Percentiles rank a stretch among this genome's conserved stretches.
Evolutionary conservation across 345 rosid genomes (phyloP).

Genomic region (Iberis pinnata): DNA sequence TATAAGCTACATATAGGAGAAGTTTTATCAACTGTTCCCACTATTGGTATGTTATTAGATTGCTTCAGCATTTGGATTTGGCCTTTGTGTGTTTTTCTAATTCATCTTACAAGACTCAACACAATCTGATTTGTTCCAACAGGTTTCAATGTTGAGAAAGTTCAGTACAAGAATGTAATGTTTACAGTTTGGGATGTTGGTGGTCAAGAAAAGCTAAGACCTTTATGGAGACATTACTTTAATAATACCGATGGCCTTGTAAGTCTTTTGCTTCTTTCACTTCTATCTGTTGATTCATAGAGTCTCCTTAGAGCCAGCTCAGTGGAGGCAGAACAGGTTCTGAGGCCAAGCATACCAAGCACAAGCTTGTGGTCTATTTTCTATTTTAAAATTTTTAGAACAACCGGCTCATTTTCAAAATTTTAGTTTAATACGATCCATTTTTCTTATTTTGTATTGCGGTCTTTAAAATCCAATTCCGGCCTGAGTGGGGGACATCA

Average conservation of each 20-base stretch:
- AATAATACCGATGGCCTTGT: constrained; percentile 98
- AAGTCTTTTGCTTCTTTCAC: constrained; percentile 7
- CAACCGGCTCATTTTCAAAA: no score
- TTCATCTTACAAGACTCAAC: no score
- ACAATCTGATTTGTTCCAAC: constrained; percentile 22
- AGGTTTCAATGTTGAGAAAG: constrained; percentile 99
- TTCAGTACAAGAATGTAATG: constrained; percentile 94
- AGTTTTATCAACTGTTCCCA: constrained; percentile 94
- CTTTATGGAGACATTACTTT: constrained; percentile 99
- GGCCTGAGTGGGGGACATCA: no score
- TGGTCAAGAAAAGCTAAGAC: constrained; percentile 95
- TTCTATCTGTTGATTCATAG: not conserved
- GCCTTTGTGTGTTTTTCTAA: not conserved
- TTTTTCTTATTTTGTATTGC: no score
- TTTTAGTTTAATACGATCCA: no score
- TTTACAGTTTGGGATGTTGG: constrained; percentile 99
- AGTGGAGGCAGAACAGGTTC: no score
- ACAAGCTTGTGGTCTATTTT: no score
- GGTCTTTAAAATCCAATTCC: no score
- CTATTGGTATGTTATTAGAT: constrained; percentile 56
- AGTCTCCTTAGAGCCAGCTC: no score
- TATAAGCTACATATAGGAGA: constrained; percentile 98
- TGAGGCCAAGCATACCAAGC: no score
- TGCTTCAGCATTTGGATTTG: not conserved
- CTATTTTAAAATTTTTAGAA: no score